Base-by-base conservation (phyloP, 2,329 filamentous ascomycete genomes). In the Paecilomyces niveus region DNA sequence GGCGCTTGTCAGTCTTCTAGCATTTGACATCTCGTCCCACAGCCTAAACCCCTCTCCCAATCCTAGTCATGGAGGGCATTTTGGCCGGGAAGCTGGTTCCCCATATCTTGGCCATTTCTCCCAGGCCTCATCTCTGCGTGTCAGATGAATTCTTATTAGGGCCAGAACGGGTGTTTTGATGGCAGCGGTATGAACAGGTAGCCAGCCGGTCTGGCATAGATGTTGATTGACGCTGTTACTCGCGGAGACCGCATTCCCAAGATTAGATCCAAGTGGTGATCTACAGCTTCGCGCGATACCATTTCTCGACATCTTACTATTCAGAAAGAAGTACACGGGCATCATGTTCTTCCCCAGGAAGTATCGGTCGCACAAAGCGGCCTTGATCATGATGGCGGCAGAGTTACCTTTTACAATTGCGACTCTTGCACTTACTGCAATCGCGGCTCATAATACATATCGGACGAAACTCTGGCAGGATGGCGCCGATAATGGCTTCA, bases 381-480 rank as follows among this genome's bases (percentile, higher is more conserved):
- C 85, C 64, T 76, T 80, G 62, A 78, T 71, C 54, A 75, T 86
- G 59, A 74, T 86, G 67, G 70, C 75, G 54, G 64, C 82, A 58
- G 85, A 87, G 68, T 73, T 86, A 39, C 78, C 80, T 21, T 74
- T 86, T 58, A 83, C 81, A 1, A 76, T 87, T 63, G 80, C 80
- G 45, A 76, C 82, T 52, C 77, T 87, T 53, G 79, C 83, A 1
- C 76, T 87, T 15, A 84, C 83, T 63, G 85, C 84, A 50, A 84
- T 87, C 64, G 84, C 85, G 55, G 78, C 81, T 53, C 84, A 84
- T 55, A 79, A 87, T 68, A 75, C 81, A 55, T 87, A 87, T 67
- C 80, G 83, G 50, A 84, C 81, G 3, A 82, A 80, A 59, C 71
- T 87, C 33, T 87, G 85, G 85, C 77, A 82, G 64, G 83, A 86